phyloP scores from a whole-genome alignment of 2,329 filamentous ascomycete species.

The Aschersonia sp. region DNA sequence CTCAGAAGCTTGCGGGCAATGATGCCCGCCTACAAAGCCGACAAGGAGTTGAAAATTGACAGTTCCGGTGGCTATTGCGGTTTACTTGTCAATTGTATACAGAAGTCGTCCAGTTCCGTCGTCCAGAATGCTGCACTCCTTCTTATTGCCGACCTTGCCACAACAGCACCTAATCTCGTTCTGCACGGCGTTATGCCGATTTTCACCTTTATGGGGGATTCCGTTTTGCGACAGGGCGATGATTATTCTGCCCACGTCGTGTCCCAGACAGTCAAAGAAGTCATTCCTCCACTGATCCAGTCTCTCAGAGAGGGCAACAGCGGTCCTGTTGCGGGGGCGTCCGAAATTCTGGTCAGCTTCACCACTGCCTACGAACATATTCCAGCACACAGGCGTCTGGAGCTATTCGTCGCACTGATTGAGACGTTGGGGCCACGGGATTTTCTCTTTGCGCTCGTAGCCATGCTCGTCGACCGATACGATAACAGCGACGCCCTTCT shows the following conservation, averaged over 20 bases:
- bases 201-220: conserved; percentile 95
- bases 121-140: conserved; percentile 87
- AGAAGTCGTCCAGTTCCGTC: conserved; percentile 79
- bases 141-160: conserved; percentile 73
- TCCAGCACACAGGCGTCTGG: conserved; percentile 68
- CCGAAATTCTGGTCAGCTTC: conserved; percentile 88
- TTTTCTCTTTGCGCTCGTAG: conserved; percentile 74
- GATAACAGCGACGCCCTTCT: conserved; percentile 59
- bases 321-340: conserved; percentile 63
- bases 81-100: conserved; percentile 83
- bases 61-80: conserved; percentile 73
- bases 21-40: conserved; percentile 58
- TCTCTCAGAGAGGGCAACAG: conserved; percentile 73
- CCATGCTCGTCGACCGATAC: conserved; percentile 85
- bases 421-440: conserved; percentile 75
- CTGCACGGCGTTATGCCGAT: conserved; percentile 98
- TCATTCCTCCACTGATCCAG: conserved; percentile 80
- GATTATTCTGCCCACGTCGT: conserved; percentile 96
- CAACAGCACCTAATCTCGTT: conserved; percentile 77
- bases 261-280: conserved; percentile 84
- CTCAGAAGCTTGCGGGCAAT: conserved; percentile 73
- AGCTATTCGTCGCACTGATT: conserved; percentile 72
- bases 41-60: conserved; percentile 52
- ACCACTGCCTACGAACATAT: conserved; percentile 95
- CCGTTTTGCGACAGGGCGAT: conserved; percentile 80